Evolutionary conservation across 805 yeast genomes (phyloP).

Genomic region (Hyphopichia homilentoma): DNA sequence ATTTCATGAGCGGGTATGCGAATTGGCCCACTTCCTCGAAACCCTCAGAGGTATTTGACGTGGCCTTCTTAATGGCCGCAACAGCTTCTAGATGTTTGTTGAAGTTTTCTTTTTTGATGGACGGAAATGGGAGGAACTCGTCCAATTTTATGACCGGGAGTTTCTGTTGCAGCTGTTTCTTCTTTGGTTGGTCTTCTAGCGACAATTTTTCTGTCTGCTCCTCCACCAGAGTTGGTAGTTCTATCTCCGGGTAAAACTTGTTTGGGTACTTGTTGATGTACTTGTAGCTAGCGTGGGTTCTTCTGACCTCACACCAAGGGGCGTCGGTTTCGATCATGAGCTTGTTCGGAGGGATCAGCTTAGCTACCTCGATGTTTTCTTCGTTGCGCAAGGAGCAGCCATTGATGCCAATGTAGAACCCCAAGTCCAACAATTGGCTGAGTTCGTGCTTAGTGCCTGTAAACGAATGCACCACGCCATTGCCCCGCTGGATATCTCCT

Average conservation of each 20-base stretch:
- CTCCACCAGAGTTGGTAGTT: constrained; percentile 4
- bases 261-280: constrained; percentile 55
- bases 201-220: constrained; percentile 4
- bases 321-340: constrained; percentile 91
- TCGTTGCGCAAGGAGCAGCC: constrained; percentile 87
- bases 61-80: constrained; percentile 5
- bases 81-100: constrained; percentile 23
- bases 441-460: constrained; percentile 77
- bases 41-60: constrained; percentile 21
- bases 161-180: constrained; percentile 16
- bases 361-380: constrained; percentile 66
- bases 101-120: constrained; percentile 63
- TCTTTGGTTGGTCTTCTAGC: constrained; percentile 2
- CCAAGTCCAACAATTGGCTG: constrained; percentile 49
- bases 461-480: constrained; percentile 93
- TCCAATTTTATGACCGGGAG: constrained; percentile 32
- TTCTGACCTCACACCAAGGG: constrained; percentile 96
- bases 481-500: constrained; percentile 36
- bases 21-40: constrained; percentile 17
- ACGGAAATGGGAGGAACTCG: constrained; percentile 56
- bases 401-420: constrained; percentile 76
- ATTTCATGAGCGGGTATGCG: constrained; percentile 57
- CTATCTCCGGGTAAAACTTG: constrained; percentile 44
- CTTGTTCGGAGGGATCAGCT: constrained; percentile 62
- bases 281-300: constrained; percentile 71